Evolutionary conservation across 1,284 basidiomycete species (phyloP).

Genomic region (Rhodotorula sp.): DNA sequence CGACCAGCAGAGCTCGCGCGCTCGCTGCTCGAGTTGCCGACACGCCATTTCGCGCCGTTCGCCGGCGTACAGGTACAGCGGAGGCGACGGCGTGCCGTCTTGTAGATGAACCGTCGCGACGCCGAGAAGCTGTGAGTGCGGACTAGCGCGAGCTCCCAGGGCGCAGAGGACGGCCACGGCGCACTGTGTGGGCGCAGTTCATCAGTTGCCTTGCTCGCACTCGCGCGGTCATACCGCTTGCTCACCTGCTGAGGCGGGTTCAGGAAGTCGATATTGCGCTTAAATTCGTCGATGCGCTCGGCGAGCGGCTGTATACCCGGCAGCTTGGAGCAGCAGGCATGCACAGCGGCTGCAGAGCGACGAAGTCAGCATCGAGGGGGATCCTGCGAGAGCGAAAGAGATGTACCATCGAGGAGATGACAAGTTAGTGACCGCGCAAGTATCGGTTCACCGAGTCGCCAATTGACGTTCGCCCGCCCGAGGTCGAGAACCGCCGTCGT

Average conservation of each 20-base stretch:
- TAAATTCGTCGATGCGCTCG: constrained; percentile 13
- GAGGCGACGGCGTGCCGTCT: constrained; percentile 15
- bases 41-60: constrained; percentile 36
- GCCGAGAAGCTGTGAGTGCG: constrained; percentile 37
- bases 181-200: constrained; percentile 1
- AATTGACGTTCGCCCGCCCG: constrained; percentile 1
- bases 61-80: constrained; percentile 30
- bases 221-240: too few relatives aligned
- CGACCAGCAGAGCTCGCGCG: constrained; percentile 29
- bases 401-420: constrained; percentile 30
- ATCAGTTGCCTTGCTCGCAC: too few relatives aligned
- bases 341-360: constrained; percentile 10
- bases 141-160: constrained; percentile 32
- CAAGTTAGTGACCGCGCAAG: constrained; percentile 10
- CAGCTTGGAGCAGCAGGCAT: constrained; percentile 30
- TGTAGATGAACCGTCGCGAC: constrained; percentile 9
- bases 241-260: constrained; percentile 13
- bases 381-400: too few relatives aligned
- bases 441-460: background rate
- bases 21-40: constrained; percentile 24
- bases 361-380: too few relatives aligned
- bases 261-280: constrained; percentile 12
- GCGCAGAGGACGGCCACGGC: constrained; percentile 34
- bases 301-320: constrained; percentile 27
- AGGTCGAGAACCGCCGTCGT: background rate